phyloP scores from a whole-genome alignment of 345 rosid genomes.

The Syzygium aromaticum region DNA sequence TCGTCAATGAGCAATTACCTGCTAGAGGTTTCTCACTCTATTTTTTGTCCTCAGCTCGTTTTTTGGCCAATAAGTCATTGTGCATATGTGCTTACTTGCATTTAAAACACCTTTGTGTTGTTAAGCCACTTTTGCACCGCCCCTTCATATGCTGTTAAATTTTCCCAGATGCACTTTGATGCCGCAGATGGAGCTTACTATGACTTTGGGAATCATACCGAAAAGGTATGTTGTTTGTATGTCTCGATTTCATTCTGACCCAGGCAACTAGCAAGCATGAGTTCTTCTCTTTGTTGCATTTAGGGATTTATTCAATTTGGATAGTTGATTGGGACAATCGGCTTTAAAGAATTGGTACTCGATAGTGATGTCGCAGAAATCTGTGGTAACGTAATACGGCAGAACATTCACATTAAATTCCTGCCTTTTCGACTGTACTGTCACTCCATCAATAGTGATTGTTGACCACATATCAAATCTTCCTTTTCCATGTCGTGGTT shows the following conservation, averaged over 20 bases:
- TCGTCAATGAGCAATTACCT: not conserved
- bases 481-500: not conserved
- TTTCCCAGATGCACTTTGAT: constrained; percentile 79
- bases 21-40: not conserved
- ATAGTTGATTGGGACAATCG: not conserved
- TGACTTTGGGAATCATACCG: constrained; percentile 91
- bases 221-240: constrained; percentile 37
- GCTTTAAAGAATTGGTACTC: not conserved
- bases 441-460: not conserved
- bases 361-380: not conserved
- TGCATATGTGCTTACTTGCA: not conserved
- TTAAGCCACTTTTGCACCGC: not conserved
- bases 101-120: not conserved
- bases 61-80: not conserved
- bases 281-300: not conserved
- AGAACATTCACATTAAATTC: not conserved
- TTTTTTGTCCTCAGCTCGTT: not conserved
- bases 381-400: not conserved
- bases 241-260: not conserved
- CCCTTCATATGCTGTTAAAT: not conserved
- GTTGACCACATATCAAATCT: not conserved
- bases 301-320: not conserved
- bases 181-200: constrained; percentile 65
- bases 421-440: not conserved
- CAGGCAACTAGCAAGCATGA: not conserved